Base-by-base conservation (phyloP, 148 eudicot species). In the Amaranthus cruentus region DNA sequence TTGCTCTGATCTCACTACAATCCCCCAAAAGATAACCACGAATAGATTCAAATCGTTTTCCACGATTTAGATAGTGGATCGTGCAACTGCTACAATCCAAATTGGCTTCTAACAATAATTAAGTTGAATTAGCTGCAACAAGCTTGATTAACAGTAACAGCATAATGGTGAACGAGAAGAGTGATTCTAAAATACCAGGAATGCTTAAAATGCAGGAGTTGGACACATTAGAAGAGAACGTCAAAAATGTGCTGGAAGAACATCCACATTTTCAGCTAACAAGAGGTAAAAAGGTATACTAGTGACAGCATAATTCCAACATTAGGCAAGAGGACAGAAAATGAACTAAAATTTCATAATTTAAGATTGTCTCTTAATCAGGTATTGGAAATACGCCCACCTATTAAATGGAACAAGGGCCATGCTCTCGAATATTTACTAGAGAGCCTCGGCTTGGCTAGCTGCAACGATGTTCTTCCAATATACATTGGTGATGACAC, bases 351-450 rank as follows among this genome's bases (percentile, higher is more conserved):
- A 38, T 11, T 62, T 21, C 18, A 15, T 47, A 43, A 21, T 15
- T 12, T 13, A 9, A 49, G 48, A 28, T 50, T 52, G 9, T 46
- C 2, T 42, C 11, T 10, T 68, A 68, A 74, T 14, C 67, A 89
- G 93, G 93, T 89, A 9, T 63, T 87, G 60, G 93, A 89, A 83
- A 78, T 89, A 61, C 85, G 93, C 1, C 93, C 93, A 8, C 81
- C 81, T 43, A 81, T 89, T 68, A 76, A 84, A 47, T 89, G 91
- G 93, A 84, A 89, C 70, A 89, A 89, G 79, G 93, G 93, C 3
- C 84, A 85, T 57, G 91, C 93, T 62, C 64, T 87, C 21, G 87
- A 89, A 58, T 89, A 85, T 75, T 72, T 89, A 68, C 81, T 89
- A 5, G 87, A 84, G 42, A 79, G 86, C 42, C 82, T 89, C 8